A percentile compares a stretch with the other conserved stretches of the same genome.
phyloP scores from a whole-genome alignment of 495 filamentous ascomycete species.

The Neurospora sp. region DNA sequence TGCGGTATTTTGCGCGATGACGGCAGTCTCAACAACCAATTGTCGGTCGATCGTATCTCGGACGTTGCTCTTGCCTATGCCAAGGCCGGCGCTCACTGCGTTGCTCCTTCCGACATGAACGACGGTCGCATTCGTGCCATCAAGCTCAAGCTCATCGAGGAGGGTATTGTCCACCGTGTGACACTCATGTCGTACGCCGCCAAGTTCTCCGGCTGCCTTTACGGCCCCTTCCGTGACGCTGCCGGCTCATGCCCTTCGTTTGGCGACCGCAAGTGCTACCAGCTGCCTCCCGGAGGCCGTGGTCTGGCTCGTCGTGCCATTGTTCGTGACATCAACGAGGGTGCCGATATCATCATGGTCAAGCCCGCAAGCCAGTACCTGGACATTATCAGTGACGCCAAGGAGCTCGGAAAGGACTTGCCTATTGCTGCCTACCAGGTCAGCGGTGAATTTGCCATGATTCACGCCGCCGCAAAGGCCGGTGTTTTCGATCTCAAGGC shows the following conservation, averaged over 20 bases:
- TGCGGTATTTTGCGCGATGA: slow-evolving; percentile 92
- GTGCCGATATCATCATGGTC: slow-evolving; percentile 98
- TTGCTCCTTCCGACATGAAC: slow-evolving; percentile 98
- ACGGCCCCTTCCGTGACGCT: slow-evolving; percentile 94
- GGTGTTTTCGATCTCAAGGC: slow-evolving; percentile 95
- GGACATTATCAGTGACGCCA: slow-evolving; percentile 93
- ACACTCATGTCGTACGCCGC: slow-evolving; percentile 96
- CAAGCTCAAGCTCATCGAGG: slow-evolving; percentile 90
- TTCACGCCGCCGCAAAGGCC: slow-evolving; percentile 88
- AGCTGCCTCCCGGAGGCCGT: slow-evolving; percentile 82
- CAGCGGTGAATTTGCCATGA: slow-evolving; percentile 96
- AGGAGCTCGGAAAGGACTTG: slow-evolving; percentile 80
- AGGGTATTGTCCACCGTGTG: slow-evolving; percentile 76
- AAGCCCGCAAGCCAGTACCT: slow-evolving; percentile 91
- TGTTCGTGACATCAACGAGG: slow-evolving; percentile 77
- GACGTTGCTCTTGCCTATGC: slow-evolving; percentile 92
- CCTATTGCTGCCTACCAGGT: slow-evolving; percentile 95
- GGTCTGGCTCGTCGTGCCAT: slow-evolving; percentile 94
- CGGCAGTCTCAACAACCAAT: slow-evolving; percentile 79
- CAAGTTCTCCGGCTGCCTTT: slow-evolving; percentile 93
- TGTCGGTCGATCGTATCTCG: slow-evolving; percentile 85
- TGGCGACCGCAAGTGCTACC: slow-evolving; percentile 92
- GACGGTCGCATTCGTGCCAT: slow-evolving; percentile 93
- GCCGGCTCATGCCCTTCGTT: slow-evolving; percentile 88
- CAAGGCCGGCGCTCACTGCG: slow-evolving; percentile 86